Conservation (phyloP, 2,329 filamentous ascomycete species). For the Acarospora socialis region DNA sequence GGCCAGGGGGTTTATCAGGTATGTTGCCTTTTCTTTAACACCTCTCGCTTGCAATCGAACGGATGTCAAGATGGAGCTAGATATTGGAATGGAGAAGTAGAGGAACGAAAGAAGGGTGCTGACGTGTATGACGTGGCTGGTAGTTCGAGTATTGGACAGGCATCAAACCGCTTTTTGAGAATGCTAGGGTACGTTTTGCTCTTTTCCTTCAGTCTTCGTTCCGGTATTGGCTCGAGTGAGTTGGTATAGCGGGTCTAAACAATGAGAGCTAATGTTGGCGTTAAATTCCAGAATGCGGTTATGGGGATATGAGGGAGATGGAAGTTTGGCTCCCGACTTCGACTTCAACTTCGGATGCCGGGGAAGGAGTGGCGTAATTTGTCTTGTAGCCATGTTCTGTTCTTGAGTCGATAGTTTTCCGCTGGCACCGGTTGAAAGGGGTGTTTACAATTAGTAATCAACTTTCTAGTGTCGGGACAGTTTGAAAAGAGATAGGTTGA, state of each 20-base stretch:
- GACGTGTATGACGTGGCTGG: constrained; percentile 14
- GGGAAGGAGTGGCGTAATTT: too few relatives aligned
- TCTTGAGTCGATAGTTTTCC: too few relatives aligned
- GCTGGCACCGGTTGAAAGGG: too few relatives aligned
- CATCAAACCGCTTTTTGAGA: constrained; percentile 56
- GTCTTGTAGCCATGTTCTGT: too few relatives aligned
- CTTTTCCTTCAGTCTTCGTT: constrained; percentile 9
- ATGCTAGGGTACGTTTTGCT: constrained; percentile 44
- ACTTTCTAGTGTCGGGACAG: too few relatives aligned
- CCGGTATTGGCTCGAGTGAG: constrained; percentile 7
- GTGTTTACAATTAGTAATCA: too few relatives aligned
- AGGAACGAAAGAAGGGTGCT: constrained; percentile 13
- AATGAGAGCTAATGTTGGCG: constrained; percentile 17
- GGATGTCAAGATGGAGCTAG: too few relatives aligned
- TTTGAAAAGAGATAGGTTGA: too few relatives aligned
- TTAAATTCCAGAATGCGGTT: constrained; percentile 8
- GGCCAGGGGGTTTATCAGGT: constrained; percentile 78
- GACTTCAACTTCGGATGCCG: too few relatives aligned
- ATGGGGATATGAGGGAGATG: constrained; percentile 10
- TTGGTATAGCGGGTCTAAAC: constrained; percentile 1
- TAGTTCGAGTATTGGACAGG: constrained; percentile 76
- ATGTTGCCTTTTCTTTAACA: constrained; percentile 23
- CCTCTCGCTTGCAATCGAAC: too few relatives aligned
- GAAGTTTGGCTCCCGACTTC: too few relatives aligned
- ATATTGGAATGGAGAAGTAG: too few relatives aligned